Conservation (phyloP, 148 eudicot species). For the Rhododendron mucronatum region DNA sequence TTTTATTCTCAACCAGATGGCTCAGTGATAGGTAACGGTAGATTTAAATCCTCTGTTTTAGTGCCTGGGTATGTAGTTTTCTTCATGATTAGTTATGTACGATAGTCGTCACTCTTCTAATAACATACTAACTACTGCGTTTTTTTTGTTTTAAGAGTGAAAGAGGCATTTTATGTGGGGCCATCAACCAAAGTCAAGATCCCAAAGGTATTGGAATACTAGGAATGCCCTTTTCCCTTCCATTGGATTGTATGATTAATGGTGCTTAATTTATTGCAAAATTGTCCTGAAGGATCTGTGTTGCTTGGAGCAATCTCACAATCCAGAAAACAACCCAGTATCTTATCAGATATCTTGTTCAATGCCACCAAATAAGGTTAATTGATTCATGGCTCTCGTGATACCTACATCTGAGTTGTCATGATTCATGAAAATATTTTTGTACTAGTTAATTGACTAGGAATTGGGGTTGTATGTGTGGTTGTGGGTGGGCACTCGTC, state of each 20-base stretch:
- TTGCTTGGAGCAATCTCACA: constrained; percentile 80
- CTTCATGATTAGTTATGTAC: too few species aligned
- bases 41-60: too few species aligned
- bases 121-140: not conserved
- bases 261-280: constrained; percentile 40
- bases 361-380: constrained; percentile 85
- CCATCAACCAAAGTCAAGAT: constrained; percentile 70
- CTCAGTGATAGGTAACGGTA: too few species aligned
- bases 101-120: too few species aligned
- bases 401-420: not conserved
- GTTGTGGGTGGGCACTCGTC: not conserved
- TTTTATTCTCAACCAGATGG: too few species aligned
- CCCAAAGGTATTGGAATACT: constrained; percentile 44
- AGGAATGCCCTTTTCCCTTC: not conserved
- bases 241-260: not conserved
- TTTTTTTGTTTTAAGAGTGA: constrained; percentile 32
- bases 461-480: too few species aligned
- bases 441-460: not conserved
- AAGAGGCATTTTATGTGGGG: constrained; percentile 64
- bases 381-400: not conserved
- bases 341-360: constrained; percentile 66
- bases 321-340: constrained; percentile 69
- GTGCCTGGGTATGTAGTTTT: too few species aligned
- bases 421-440: not conserved
- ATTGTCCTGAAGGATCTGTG: constrained; percentile 73